Base-by-base conservation (phyloP, 345 rosid genomes). In the Eucalyptus polybractea region DNA sequence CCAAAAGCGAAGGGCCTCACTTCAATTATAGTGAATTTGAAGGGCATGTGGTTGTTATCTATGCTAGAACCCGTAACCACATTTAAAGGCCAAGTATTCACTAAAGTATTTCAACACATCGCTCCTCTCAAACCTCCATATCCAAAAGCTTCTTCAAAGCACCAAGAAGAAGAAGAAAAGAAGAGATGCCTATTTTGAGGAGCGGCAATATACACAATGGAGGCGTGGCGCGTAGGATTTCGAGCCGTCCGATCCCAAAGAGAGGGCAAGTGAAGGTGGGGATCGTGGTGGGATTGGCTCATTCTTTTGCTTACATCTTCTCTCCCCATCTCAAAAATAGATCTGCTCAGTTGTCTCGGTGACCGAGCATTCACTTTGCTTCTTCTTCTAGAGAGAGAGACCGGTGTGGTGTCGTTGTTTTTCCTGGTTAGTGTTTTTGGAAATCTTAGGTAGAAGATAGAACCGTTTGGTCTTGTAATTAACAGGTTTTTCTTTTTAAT, bases 211-310 rank as follows among this genome's bases (percentile, higher is more conserved):
- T 87, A 90, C 90, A 88, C 86, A 90, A 91, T 14, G 91, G 93
- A 87, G 87, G 90, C 89, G 72, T 90, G 53, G 80, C 92, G 27
- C 89, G 88, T 87, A 89, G 93, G 89, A 88, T 89, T 21, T 54
- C 51, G 19, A 65, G 94, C 92, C 95, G 97, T 90, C 94, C 93
- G 88, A 92, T 95, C 19, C 98, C 98, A 7, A 96, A 93, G 93
- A 94, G 98, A 91, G 97, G 97, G 5, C 95, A 92, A 87, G 95
- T 96, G 90, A 96, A 93, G 94, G 91, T 94, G 93, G 97, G 92
- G 8, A 95, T 96, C 47, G 90, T 94, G 58, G 90, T 94, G 86
- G 96, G 94, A 15, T 80, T 96, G 88, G 96, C 95, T 87, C 92
- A 93, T 86, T 89, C 95, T 56, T 87, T 96, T 80, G 95, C 95